Evolutionary conservation across 768 basidiomycete genomes (phyloP), one percentile per base, ranked within the genome.

Genomic region (Kondoa malvinella): DNA sequence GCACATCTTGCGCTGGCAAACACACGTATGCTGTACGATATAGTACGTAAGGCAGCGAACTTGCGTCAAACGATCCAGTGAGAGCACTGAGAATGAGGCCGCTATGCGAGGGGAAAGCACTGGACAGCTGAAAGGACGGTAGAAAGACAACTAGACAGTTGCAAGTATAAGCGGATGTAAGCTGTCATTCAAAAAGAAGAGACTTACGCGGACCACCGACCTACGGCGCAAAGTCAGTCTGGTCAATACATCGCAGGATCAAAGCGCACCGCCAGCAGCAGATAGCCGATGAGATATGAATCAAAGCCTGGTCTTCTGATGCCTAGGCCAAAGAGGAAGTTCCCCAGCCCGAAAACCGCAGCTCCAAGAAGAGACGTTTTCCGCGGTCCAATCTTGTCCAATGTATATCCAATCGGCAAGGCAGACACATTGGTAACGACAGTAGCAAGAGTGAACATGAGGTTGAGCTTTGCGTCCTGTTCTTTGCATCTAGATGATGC

Each of bases 91-190:
- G 75, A 59, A 79, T 75, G 33, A 79, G 72, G 1, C 78, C 78
- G 0, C 77, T 77, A 34, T 75, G 70, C 40, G 68, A 57, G 1
- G 78, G 78, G 71, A 79, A 79, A 2, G 78, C 75, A 67, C 79
- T 79, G 31, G 77, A 76, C 15, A 79, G 74, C 67, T 79, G 78
- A 68, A 79, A 78, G 30, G n/a, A n/a, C n/a, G n/a, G n/a, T n/a
- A n/a, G n/a, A n/a, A n/a, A n/a, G n/a, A n/a, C n/a, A n/a, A n/a
- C n/a, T n/a, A n/a, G n/a, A n/a, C n/a, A n/a, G n/a, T n/a, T n/a
- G n/a, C n/a, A n/a, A n/a, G n/a, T n/a, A n/a, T n/a, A n/a, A n/a
- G n/a, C n/a, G n/a, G n/a, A n/a, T n/a, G n/a, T n/a, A 75, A 74
- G 50, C 50, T 56, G 50, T 56, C 14, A 14, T 25, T 14, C 50